Percentiles rank a stretch among this genome's conserved stretches.
phyloP scores from a whole-genome alignment of 768 basidiomycete genomes.

The Paxillus ammoniavirescens region DNA sequence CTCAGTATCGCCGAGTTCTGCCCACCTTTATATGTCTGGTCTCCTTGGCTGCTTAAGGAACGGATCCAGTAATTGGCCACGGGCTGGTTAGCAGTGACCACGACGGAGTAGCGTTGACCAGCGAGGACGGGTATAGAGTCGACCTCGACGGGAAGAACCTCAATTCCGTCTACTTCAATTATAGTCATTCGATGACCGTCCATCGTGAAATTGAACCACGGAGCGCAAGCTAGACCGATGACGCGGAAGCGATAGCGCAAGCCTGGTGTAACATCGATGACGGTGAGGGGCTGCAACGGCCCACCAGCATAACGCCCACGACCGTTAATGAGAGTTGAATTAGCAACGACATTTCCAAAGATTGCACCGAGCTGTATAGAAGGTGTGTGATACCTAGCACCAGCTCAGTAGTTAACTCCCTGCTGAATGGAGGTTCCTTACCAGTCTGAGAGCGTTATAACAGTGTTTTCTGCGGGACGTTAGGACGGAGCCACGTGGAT shows the following conservation, averaged over 20 bases:
- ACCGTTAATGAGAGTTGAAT: slow-evolving; percentile 54
- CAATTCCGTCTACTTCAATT: slow-evolving; percentile 51
- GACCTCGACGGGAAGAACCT: slow-evolving; percentile 41
- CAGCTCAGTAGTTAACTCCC: slow-evolving; percentile 5
- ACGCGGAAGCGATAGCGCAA: slow-evolving; percentile 55
- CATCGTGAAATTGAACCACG: slow-evolving; percentile 41
- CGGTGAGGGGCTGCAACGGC: slow-evolving; percentile 37
- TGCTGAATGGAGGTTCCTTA: neutral
- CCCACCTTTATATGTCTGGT: slow-evolving; percentile 30
- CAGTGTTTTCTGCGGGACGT: slow-evolving; percentile 30
- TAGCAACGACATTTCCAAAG: slow-evolving; percentile 12
- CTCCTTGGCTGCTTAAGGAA: slow-evolving; percentile 31
- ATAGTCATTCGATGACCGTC: slow-evolving; percentile 48
- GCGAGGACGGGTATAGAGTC: slow-evolving; percentile 34
- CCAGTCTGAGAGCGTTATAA: slow-evolving; percentile 55
- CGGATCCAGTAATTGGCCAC: slow-evolving; percentile 59
- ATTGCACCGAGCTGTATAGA: slow-evolving; percentile 16
- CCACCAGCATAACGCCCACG: slow-evolving; percentile 45
- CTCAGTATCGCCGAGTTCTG: slow-evolving; percentile 52
- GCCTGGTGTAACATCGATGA: slow-evolving; percentile 41
- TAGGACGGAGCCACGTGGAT: neutral
- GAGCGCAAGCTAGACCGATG: slow-evolving; percentile 48
- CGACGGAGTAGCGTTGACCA: slow-evolving; percentile 44
- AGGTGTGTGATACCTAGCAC: slow-evolving; percentile 37
- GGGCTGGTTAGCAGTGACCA: slow-evolving; percentile 45